Base-by-base conservation (phyloP, 805 yeast species). In the Brettanomyces custersianus region DNA sequence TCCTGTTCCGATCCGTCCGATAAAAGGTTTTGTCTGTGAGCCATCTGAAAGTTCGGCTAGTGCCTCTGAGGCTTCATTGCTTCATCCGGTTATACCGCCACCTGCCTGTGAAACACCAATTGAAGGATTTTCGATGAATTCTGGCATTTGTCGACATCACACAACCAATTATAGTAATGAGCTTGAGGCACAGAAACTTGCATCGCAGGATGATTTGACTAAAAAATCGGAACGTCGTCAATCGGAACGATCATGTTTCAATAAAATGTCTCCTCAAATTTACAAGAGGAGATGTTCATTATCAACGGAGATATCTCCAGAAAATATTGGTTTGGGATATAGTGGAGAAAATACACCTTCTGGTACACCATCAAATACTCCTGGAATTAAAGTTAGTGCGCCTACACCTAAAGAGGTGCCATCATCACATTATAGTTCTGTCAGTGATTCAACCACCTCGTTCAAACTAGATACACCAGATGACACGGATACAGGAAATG, bases 191-290 rank as follows among this genome's bases (percentile, higher is more conserved):
- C 37, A 34, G 25, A 34, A 27, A 5, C 20, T 11, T 9, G 26
- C 26, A 5, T 19, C 31, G 6, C 22, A 34, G 15, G 37, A 34
- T 22, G 32, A 34, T 18, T 18, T 20, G 12, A 11, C 20, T 5
- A 18, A 28, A 8, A 24, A 21, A 12, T 20, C 11, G 18, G 25
- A 39, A 22, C 40, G 56, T 30, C 36, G 47, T 20, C 31, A 46
- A 20, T 44, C 53, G 1, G 51, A 49, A 26, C 40, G 41, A 35
- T 23, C 42, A 4, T 28, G 47, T 4, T 49, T 38, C 31, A 43
- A 45, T 16, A 40, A 38, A 29, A 50, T 50, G 54, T 41, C 43
- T 4, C 45, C 54, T 9, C 54, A 51, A 34, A 24, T 21, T 4
- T 48, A 44, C 28, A 44, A 40, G 29, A 40, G 56, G 26, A 44